Evolutionary conservation across 768 basidiomycete species (phyloP), one percentile per base, ranked within the genome.

Genomic region (Kwoniella dendrophila): DNA sequence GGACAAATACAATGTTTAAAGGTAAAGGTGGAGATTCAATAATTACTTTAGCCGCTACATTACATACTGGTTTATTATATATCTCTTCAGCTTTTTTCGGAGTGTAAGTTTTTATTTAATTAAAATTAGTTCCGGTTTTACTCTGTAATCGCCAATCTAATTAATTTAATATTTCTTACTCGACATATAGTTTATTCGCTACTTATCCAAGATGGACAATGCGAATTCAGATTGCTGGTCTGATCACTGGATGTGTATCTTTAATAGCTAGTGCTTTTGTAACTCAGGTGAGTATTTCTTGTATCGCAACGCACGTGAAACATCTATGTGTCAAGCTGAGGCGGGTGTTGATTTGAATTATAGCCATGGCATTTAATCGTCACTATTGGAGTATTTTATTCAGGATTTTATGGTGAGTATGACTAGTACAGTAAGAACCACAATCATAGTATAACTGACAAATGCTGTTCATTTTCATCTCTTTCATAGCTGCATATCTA

Each of bases 301-400:
- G n/a, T n/a, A n/a, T n/a, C n/a, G n/a, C n/a, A n/a, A n/a, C n/a
- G n/a, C n/a, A n/a, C n/a, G n/a, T n/a, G n/a, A n/a, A n/a, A n/a
- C n/a, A n/a, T n/a, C n/a, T n/a, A n/a, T n/a, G n/a, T n/a, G n/a
- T n/a, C n/a, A n/a, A n/a, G 20, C 22, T 55, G 54, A 43, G 16
- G n/a, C n/a, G n/a, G n/a, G 4, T 10, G n/a, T 20, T 5, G 8
- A 20, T 20, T 43, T n/a, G n/a, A n/a, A 43, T 36, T 53, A n/a
- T n/a, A 76, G 71, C 72, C 75, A 29, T 76, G 75, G 75, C 75
- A 76, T 41, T 62, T 76, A 5, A 54, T 76, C 18, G 51, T 76
- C 12, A 74, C 72, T 7, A 49, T 76, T 29, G 72, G 75, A 16
- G 16, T 62, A 16, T 60, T 74, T n/a, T 76, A 76, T 45, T 72